Base-by-base conservation (phyloP, 2,329 filamentous ascomycete genomes). In the Emmonsia crescens region DNA sequence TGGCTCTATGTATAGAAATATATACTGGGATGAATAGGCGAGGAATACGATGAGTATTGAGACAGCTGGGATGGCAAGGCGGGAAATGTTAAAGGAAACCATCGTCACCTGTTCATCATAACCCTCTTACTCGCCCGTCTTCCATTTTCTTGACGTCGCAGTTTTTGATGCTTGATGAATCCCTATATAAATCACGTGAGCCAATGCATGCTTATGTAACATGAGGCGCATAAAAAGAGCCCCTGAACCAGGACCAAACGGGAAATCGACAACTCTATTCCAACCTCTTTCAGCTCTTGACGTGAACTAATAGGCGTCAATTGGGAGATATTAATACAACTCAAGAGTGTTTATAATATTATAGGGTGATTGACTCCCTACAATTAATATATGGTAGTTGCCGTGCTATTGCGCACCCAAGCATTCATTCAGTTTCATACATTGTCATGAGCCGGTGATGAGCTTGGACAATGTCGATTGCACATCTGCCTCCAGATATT, bases 1-100 rank as follows among this genome's bases (percentile, higher is more conserved):
- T 0, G 83, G 80, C 52, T 86, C 81, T 54, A 85, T 74, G 57
- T 73, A 72, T 42, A 74, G 66, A 66, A 87, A 83, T 14, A 87
- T 76, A 66, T 77, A 79, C 71, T 86, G 85, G 5, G 84, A 84
- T 2, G 81, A 77, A 69, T 83, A 85, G 1, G 82, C 79, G 8
- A 87, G 77, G 62, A 86, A 84, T 24, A 74, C 72, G 59, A 87
- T 83, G n/a, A 87, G 72, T 0, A 72, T 61, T 33, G 78, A 79
- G 4, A 85, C 82, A 3, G 72, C 77, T 0, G 83, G 83, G 2
- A 84, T 75, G 5, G 82, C 82, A 24, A 85, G 73, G 42, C 70
- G 68, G 3, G 71, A 72, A 59, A 76, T 67, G 49, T 66, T 63
- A 58, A 75, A 74, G 0, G 64, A 62, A 38, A 62, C 54, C 69